Evolutionary conservation across 2,329 filamentous ascomycete species (phyloP).

Genomic region (Colletotrichum orchidophilum): DNA sequence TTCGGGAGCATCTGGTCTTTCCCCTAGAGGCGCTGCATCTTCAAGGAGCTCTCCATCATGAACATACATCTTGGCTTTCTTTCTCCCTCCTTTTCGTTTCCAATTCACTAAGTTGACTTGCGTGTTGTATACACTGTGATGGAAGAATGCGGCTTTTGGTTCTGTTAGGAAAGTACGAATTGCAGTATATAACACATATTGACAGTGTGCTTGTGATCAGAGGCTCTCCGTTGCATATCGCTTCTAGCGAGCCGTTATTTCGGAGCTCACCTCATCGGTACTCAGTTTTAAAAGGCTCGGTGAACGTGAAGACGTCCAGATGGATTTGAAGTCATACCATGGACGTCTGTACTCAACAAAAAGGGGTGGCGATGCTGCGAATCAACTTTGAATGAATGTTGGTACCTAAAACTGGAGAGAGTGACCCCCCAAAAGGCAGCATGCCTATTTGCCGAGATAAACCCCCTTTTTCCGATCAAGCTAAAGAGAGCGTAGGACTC

Average conservation of each 20-base stretch:
- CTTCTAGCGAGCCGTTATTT: no score
- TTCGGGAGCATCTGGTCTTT: slow-evolving; percentile 11
- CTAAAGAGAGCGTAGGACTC: slow-evolving; percentile 19
- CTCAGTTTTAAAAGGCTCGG: no score
- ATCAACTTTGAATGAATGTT: slow-evolving; percentile 14
- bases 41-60: slow-evolving; percentile 14
- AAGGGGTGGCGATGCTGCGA: neutral
- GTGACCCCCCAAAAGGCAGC: neutral
- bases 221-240: no score
- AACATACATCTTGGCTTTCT: neutral
- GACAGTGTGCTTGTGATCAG: no score
- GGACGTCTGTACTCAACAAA: no score
- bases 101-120: no score
- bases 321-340: no score
- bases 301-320: no score
- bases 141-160: neutral
- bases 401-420: slow-evolving; percentile 18
- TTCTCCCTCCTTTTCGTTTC: neutral
- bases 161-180: neutral
- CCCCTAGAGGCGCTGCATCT: slow-evolving; percentile 29
- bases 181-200: neutral
- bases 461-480: neutral
- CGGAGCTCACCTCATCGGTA: no score
- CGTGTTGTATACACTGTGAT: neutral
- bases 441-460: neutral